Evolutionary conservation across 352 stramenopile genomes (phyloP).

Genomic region (Phytopythium aichiense): DNA sequence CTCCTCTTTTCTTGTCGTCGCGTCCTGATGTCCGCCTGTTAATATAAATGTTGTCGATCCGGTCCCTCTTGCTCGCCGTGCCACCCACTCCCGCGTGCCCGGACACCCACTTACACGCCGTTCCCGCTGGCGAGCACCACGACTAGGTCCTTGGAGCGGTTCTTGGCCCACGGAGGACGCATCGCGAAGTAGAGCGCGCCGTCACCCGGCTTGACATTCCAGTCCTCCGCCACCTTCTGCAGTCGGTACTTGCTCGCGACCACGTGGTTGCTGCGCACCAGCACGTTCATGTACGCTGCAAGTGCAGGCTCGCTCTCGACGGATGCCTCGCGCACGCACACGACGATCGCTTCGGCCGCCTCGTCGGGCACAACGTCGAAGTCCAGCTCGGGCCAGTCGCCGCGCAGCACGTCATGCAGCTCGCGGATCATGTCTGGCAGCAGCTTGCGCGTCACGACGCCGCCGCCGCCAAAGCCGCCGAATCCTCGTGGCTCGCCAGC

Average conservation of each 20-base stretch:
- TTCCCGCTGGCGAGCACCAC: constrained; percentile 26
- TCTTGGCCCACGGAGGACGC: constrained; percentile 52
- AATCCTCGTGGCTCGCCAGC: neutral
- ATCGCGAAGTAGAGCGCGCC: constrained; percentile 59
- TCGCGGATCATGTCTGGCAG: constrained; percentile 72
- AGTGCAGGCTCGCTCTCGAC: constrained; percentile 56
- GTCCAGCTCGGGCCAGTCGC: constrained; percentile 57
- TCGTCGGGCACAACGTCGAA: constrained; percentile 50
- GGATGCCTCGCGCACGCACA: constrained; percentile 43
- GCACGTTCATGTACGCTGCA: constrained; percentile 83
- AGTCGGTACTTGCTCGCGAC: constrained; percentile 68
- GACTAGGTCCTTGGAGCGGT: constrained; percentile 56
- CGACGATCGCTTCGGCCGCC: constrained; percentile 53
- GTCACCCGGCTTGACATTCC: constrained; percentile 63
- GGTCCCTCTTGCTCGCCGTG: neutral
- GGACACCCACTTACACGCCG: neutral
- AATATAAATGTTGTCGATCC: constrained; percentile 2
- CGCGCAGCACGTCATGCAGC: constrained; percentile 50
- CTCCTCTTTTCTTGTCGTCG: neutral
- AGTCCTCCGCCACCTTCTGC: constrained; percentile 78
- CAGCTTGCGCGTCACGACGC: constrained; percentile 60
- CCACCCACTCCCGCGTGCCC: neutral
- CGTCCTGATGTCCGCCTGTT: neutral
- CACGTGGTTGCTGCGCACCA: constrained; percentile 53
- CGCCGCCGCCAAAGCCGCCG: constrained; percentile 17